These are phyloP conservation scores for Endothia cerciana DNA, from an alignment of 2,329 filamentous ascomycete genomes.

Conservation along the genomic window DNA sequence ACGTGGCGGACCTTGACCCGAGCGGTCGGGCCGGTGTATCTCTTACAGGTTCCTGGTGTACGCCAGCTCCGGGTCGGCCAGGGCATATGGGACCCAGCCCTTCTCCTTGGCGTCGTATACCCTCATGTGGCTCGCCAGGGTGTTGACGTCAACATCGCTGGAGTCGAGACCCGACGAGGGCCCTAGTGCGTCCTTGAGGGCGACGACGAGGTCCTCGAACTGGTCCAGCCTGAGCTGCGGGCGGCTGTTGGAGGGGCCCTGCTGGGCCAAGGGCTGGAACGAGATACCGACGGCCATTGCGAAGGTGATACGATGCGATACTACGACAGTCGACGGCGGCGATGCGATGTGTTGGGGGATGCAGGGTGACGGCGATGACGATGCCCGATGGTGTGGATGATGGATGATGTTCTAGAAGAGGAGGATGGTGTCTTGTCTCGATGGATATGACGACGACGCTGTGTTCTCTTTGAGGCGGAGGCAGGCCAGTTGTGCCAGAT, in stretches of 20 bases:
- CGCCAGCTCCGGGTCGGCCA: slow-evolving; percentile 68
- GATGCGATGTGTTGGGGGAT: slow-evolving; percentile 5
- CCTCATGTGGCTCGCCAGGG: slow-evolving; percentile 74
- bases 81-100: slow-evolving; percentile 77
- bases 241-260: slow-evolving; percentile 1
- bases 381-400: not conserved
- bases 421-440: slow-evolving; percentile 2
- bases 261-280: slow-evolving; percentile 3
- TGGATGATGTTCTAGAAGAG: slow-evolving; percentile 8
- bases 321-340: slow-evolving; percentile 6
- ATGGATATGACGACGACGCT: slow-evolving; percentile 7
- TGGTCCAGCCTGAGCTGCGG: slow-evolving; percentile 30
- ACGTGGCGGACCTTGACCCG: not conserved
- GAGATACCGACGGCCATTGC: slow-evolving; percentile 36
- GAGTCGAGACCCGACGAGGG: slow-evolving; percentile 82
- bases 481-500: slow-evolving; percentile 1
- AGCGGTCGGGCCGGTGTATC: not conserved
- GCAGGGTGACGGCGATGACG: slow-evolving; percentile 4
- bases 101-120: slow-evolving; percentile 69
- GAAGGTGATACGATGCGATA: slow-evolving; percentile 19
- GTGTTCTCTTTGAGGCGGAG: slow-evolving; percentile 8
- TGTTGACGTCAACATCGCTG: slow-evolving; percentile 75
- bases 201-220: slow-evolving; percentile 73
- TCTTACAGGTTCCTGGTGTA: slow-evolving; percentile 78
- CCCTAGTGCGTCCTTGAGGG: slow-evolving; percentile 76